A percentile compares a stretch with the other conserved stretches of the same genome.
Conservation (phyloP, 768 basidiomycete species). For the Lactarius evosmus region DNA sequence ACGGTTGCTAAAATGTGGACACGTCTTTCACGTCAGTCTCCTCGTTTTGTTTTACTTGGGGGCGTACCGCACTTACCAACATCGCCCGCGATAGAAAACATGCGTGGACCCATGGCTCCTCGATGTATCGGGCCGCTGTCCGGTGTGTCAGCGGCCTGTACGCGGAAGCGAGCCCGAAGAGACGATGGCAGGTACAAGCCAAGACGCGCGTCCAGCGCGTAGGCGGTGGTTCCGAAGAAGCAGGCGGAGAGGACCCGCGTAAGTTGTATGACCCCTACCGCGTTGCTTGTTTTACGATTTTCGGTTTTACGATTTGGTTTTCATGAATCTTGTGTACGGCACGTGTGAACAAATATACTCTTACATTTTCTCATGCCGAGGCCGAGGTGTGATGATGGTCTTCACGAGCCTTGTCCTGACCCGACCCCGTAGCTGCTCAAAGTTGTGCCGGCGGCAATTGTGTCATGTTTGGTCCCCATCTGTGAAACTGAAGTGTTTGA, state of each 20-base stretch:
- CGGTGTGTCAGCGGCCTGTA: constrained; percentile 77
- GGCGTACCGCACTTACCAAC: constrained; percentile 3
- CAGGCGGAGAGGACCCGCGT: constrained; percentile 17
- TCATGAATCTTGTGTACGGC: not conserved
- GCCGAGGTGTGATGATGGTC: too few species aligned
- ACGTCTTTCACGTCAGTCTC: constrained; percentile 82
- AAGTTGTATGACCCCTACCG: not conserved
- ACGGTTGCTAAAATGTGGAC: constrained; percentile 72
- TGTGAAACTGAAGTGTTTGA: too few species aligned
- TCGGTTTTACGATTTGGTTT: not conserved
- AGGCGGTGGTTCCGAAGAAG: constrained; percentile 23
- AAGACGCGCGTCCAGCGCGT: constrained; percentile 29
- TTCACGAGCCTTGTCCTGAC: not conserved
- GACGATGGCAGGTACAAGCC: constrained; percentile 35
- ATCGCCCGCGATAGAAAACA: constrained; percentile 54
- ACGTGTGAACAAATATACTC: constrained; percentile 4
- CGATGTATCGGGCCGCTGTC: constrained; percentile 83
- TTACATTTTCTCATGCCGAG: too few species aligned
- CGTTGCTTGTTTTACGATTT: not conserved
- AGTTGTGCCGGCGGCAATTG: too few species aligned
- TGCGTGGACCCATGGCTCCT: constrained; percentile 89
- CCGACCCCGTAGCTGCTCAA: not conserved
- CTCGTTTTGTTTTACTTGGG: not conserved
- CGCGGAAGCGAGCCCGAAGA: constrained; percentile 43
- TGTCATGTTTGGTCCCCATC: too few species aligned